phyloP scores from a whole-genome alignment of 139 green algal genomes.

The Haematococcus lacustris region DNA sequence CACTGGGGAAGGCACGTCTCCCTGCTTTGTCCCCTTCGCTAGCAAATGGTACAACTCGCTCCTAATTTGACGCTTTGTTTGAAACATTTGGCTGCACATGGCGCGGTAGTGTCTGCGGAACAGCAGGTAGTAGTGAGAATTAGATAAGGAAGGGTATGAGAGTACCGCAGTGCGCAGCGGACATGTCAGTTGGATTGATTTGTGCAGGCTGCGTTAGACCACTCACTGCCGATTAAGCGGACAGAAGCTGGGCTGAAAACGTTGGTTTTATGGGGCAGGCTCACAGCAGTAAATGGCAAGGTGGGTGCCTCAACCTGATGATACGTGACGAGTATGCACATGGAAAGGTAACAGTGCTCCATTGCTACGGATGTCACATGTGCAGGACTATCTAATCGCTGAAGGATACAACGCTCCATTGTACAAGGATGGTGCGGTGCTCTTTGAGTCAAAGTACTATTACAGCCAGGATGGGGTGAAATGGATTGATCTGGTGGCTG shows the following conservation, averaged over 20 bases:
- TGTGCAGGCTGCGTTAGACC: slow-evolving; percentile 48
- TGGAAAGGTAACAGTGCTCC: neutral
- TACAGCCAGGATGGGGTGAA: slow-evolving; percentile 64
- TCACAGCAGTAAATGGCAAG: slow-evolving; percentile 57
- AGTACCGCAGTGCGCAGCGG: too few relatives aligned
- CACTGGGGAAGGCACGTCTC: too few relatives aligned
- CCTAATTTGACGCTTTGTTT: slow-evolving; percentile 50
- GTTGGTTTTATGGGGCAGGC: slow-evolving; percentile 50
- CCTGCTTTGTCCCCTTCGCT: too few relatives aligned
- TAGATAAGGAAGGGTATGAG: too few relatives aligned
- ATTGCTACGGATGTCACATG: neutral
- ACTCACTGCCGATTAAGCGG: slow-evolving; percentile 59
- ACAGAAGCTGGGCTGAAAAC: slow-evolving; percentile 47
- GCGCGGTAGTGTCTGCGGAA: slow-evolving; percentile 54
- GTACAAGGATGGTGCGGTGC: slow-evolving; percentile 22
- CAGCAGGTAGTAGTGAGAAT: too few relatives aligned
- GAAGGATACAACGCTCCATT: slow-evolving; percentile 42
- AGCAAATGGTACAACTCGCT: slow-evolving; percentile 55
- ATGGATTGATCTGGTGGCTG: slow-evolving; percentile 55
- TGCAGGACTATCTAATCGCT: slow-evolving; percentile 63
- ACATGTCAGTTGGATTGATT: neutral
- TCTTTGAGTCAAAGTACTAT: slow-evolving; percentile 51
- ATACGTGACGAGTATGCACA: slow-evolving; percentile 4
- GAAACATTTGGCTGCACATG: slow-evolving; percentile 51
- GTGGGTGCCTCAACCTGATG: slow-evolving; percentile 10